Evolutionary conservation across 2,329 filamentous ascomycete genomes (phyloP).

Genomic region (Fusarium mundagurra): DNA sequence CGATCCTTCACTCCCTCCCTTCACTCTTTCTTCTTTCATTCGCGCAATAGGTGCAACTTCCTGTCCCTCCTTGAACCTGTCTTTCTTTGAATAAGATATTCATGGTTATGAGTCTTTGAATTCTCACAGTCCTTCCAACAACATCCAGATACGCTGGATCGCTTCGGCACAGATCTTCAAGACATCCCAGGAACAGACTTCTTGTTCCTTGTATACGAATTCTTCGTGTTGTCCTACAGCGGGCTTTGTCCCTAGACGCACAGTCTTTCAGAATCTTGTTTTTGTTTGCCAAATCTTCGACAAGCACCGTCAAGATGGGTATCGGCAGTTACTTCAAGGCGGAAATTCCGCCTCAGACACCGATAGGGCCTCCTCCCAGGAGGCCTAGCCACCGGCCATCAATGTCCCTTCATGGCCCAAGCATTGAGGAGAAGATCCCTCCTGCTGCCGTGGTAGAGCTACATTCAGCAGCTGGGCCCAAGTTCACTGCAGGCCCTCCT

Average conservation of each 20-base stretch:
- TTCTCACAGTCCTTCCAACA: conserved; percentile 17
- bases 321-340: conserved; percentile 71
- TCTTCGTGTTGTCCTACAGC: neutral
- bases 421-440: conserved; percentile 51
- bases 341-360: conserved; percentile 35
- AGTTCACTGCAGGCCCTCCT: conserved; percentile 61
- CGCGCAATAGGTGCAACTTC: conserved; percentile 7
- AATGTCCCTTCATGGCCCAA: conserved; percentile 32
- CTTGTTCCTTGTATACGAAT: neutral
- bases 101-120: conserved; percentile 9
- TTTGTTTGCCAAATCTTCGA: neutral
- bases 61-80: conserved; percentile 13
- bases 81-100: conserved; percentile 5
- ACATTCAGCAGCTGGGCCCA: conserved; percentile 56
- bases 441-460: conserved; percentile 56
- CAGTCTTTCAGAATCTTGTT: neutral
- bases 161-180: neutral
- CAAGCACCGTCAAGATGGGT: conserved; percentile 60
- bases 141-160: neutral
- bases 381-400: conserved; percentile 32
- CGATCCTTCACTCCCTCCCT: conserved; percentile 1
- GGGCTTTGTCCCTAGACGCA: neutral
- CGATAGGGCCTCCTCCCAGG: conserved; percentile 25
- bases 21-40: conserved; percentile 13
- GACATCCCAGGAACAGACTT: neutral